Conservation (phyloP, 1,139 yeast species). For the Wickerhamomyces sp. region DNA sequence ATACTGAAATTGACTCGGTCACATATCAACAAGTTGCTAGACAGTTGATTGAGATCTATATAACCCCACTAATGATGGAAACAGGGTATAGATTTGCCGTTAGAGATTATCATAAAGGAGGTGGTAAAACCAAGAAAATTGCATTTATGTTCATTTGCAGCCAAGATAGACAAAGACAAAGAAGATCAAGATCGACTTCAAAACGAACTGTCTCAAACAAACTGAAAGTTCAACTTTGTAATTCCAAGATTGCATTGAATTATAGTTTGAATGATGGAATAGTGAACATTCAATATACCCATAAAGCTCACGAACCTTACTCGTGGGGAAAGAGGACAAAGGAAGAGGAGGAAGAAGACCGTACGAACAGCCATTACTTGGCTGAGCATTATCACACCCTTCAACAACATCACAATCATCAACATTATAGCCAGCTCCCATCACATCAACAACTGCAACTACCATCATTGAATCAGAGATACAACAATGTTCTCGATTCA, state of each 20-base stretch:
- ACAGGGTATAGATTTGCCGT: conserved; percentile 39
- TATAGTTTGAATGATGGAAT: conserved; percentile 33
- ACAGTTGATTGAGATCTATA: conserved; percentile 28
- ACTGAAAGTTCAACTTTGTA: conserved; percentile 35
- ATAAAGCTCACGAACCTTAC: conserved; percentile 33
- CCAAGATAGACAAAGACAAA: conserved; percentile 35
- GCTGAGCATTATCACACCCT: conserved; percentile 5
- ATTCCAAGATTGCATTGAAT: conserved; percentile 32
- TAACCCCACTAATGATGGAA: conserved; percentile 32
- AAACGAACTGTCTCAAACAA: conserved; percentile 32
- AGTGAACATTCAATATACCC: conserved; percentile 31
- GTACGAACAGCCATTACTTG: neutral
- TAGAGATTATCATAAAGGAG: conserved; percentile 39
- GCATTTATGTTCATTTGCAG: conserved; percentile 39
- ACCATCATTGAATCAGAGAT: neutral
- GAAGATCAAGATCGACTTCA: conserved; percentile 34
- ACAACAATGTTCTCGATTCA: neutral
- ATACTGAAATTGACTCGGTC: conserved; percentile 24
- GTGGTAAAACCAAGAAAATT: conserved; percentile 33
- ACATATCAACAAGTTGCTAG: conserved; percentile 31
- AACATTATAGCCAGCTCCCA: neutral
- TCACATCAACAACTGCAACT: neutral
- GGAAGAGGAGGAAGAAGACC: conserved; percentile 1
- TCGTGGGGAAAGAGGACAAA: conserved; percentile 17
- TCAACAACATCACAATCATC: conserved; percentile 2